Percentiles rank a stretch among this genome's conserved stretches.
phyloP scores from a whole-genome alignment of 2,329 filamentous ascomycete species.

The Metarhizium guizhouense region DNA sequence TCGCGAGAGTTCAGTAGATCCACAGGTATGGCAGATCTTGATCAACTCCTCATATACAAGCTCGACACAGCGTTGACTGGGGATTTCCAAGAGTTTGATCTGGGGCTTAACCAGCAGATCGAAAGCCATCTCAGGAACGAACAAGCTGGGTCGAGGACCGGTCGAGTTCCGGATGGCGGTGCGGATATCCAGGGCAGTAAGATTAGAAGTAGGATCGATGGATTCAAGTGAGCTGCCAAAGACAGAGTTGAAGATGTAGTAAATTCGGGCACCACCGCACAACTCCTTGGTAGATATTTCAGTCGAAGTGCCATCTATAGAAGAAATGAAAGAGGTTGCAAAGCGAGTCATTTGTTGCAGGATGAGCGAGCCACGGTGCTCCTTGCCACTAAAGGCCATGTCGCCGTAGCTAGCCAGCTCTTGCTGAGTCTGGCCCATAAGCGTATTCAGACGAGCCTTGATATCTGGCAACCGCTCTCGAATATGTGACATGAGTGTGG shows the following conservation, averaged over 20 bases:
- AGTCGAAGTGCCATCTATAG: slow-evolving; percentile 95
- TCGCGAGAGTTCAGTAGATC: slow-evolving; percentile 83
- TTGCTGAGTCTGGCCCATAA: slow-evolving; percentile 99
- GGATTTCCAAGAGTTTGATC: slow-evolving; percentile 92
- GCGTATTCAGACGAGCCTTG: slow-evolving; percentile 91
- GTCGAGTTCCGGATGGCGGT: slow-evolving; percentile 98
- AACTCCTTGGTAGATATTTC: slow-evolving; percentile 98
- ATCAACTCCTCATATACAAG: slow-evolving; percentile 98
- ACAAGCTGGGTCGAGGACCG: slow-evolving; percentile 86
- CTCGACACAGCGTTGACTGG: slow-evolving; percentile 93
- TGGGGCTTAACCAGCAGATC: slow-evolving; percentile 96
- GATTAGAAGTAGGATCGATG: slow-evolving; percentile 91
- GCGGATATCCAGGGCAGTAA: slow-evolving; percentile 88
- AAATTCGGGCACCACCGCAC: slow-evolving; percentile 88
- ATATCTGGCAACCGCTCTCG: slow-evolving; percentile 93
- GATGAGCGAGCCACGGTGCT: slow-evolving; percentile 90
- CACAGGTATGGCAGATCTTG: slow-evolving; percentile 98
- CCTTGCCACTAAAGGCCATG: slow-evolving; percentile 94
- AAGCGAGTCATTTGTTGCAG: slow-evolving; percentile 97
- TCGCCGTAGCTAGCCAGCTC: slow-evolving; percentile 97
- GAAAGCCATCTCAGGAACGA: slow-evolving; percentile 95
- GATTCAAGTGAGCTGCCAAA: slow-evolving; percentile 95
- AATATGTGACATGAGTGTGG: slow-evolving; percentile 92
- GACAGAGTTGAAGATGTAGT: slow-evolving; percentile 98
- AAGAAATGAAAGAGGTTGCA: slow-evolving; percentile 94